These are phyloP conservation scores for Xylariaceae sp. DNA, from an alignment of 2,329 filamentous ascomycete genomes.

Conservation along the genomic window DNA sequence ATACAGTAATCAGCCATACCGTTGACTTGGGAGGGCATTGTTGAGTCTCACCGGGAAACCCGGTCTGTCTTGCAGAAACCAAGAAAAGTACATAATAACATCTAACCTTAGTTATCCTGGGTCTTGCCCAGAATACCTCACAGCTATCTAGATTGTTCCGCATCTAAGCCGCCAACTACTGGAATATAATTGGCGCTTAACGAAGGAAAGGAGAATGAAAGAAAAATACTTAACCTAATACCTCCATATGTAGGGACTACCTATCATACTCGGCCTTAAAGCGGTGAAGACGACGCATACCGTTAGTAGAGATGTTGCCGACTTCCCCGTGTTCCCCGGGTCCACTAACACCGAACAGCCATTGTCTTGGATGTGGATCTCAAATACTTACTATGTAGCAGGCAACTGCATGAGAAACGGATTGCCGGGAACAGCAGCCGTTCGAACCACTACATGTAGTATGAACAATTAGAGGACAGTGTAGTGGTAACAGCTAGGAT, in stretches of 20 bases:
- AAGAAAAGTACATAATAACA: too few relatives aligned
- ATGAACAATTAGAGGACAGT: too few relatives aligned
- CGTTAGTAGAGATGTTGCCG: conserved; percentile 8
- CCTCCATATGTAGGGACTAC: too few relatives aligned
- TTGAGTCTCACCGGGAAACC: not conserved
- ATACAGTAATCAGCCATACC: not conserved
- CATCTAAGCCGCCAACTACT: not conserved
- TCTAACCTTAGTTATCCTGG: too few relatives aligned
- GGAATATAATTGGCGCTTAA: not conserved
- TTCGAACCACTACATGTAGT: conserved; percentile 1
- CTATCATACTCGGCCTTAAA: conserved; percentile 13
- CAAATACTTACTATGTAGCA: not conserved
- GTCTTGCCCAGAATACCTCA: too few relatives aligned
- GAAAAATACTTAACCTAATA: conserved; percentile 2
- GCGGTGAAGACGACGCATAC: conserved; percentile 21
- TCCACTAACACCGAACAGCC: conserved; percentile 21
- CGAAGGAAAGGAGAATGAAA: not conserved
- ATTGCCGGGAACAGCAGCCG: conserved; percentile 20
- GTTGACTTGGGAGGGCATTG: not conserved
- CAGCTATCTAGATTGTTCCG: too few relatives aligned
- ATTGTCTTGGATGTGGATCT: conserved; percentile 8
- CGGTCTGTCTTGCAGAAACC: too few relatives aligned
- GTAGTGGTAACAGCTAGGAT: too few relatives aligned
- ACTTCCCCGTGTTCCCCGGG: conserved; percentile 25
- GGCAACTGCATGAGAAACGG: conserved; percentile 10